Percentiles rank a stretch among this genome's conserved stretches.
Evolutionary conservation across 805 yeast species (phyloP).

Genomic region (Kluyveromyces starmeri): DNA sequence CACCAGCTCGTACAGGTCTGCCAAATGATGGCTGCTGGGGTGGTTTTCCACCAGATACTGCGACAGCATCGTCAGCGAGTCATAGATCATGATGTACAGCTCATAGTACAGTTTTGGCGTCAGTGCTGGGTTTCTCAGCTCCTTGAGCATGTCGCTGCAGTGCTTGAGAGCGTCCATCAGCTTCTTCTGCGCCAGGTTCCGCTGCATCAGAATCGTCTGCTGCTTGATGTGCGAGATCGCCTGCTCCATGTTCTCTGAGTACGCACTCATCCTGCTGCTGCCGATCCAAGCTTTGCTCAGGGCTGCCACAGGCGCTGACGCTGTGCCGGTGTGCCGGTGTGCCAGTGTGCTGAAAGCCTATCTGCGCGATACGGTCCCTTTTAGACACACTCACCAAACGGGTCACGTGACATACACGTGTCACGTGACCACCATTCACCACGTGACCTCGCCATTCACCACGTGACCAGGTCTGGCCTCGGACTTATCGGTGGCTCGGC

Average conservation of each 20-base stretch:
- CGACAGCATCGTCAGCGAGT: conserved; percentile 64
- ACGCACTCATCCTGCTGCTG: conserved; percentile 22
- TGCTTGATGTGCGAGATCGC: conserved; percentile 41
- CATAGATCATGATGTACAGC: conserved; percentile 74
- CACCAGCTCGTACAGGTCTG: conserved; percentile 87
- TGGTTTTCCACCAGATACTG: conserved; percentile 58
- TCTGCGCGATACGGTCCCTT: too few species aligned
- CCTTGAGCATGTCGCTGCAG: conserved; percentile 73
- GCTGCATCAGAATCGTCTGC: conserved; percentile 69
- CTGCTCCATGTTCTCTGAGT: conserved; percentile 22
- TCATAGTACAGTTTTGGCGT: conserved; percentile 93
- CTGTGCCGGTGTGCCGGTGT: too few species aligned
- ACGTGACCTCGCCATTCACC: too few species aligned
- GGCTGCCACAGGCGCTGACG: too few species aligned
- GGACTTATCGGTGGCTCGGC: too few species aligned
- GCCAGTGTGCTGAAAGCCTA: too few species aligned
- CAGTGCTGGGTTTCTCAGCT: conserved; percentile 62
- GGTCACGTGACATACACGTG: too few species aligned
- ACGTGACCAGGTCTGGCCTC: too few species aligned
- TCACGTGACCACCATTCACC: too few species aligned
- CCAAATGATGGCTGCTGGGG: conserved; percentile 57
- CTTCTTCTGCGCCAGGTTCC: conserved; percentile 56
- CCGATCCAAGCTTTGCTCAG: too few species aligned
- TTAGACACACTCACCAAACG: too few species aligned
- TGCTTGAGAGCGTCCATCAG: conserved; percentile 85